phyloP scores from a whole-genome alignment of 164 flowering plant species.

The Vitis rotundifolia region DNA sequence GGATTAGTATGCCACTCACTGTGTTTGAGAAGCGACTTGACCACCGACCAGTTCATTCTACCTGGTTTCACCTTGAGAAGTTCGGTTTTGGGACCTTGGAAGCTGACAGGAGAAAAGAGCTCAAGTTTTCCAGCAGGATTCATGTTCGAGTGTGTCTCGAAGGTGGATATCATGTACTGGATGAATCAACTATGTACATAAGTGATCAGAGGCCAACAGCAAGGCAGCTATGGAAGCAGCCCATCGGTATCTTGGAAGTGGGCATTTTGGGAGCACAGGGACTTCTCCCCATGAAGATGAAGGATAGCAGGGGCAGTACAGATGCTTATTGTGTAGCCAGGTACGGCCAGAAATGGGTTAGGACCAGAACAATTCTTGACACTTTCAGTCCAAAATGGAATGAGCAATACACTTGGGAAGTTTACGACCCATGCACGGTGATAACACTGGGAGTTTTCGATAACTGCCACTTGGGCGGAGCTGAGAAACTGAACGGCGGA shows the following conservation, averaged over 20 bases:
- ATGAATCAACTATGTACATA: slow-evolving; percentile 44
- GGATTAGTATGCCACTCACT: slow-evolving; percentile 28
- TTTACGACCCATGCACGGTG: slow-evolving; percentile 65
- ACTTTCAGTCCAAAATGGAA: slow-evolving; percentile 54
- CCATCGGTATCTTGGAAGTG: slow-evolving; percentile 42
- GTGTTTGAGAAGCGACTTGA: slow-evolving; percentile 36
- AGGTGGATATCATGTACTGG: slow-evolving; percentile 53
- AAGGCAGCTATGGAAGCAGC: slow-evolving; percentile 44
- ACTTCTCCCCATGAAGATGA: slow-evolving; percentile 50
- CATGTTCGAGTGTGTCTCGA: slow-evolving; percentile 48
- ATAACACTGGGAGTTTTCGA: slow-evolving; percentile 59
- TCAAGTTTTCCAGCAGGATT: slow-evolving; percentile 39
- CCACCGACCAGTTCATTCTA: slow-evolving; percentile 37
- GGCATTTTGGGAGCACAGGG: slow-evolving; percentile 41
- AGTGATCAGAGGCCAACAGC: slow-evolving; percentile 55
- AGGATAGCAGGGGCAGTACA: slow-evolving; percentile 40
- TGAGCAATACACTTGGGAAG: slow-evolving; percentile 73
- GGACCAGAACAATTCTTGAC: slow-evolving; percentile 52
- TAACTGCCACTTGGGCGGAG: slow-evolving; percentile 44
- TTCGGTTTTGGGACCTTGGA: slow-evolving; percentile 37
- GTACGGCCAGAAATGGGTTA: slow-evolving; percentile 55
- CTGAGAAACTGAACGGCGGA: slow-evolving; percentile 14
- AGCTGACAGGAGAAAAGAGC: slow-evolving; percentile 42
- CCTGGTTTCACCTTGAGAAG: slow-evolving; percentile 48
- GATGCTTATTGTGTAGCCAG: slow-evolving; percentile 55